Conservation (phyloP, 169 alveolate species). For the Cryptosporidium sp. region DNA sequence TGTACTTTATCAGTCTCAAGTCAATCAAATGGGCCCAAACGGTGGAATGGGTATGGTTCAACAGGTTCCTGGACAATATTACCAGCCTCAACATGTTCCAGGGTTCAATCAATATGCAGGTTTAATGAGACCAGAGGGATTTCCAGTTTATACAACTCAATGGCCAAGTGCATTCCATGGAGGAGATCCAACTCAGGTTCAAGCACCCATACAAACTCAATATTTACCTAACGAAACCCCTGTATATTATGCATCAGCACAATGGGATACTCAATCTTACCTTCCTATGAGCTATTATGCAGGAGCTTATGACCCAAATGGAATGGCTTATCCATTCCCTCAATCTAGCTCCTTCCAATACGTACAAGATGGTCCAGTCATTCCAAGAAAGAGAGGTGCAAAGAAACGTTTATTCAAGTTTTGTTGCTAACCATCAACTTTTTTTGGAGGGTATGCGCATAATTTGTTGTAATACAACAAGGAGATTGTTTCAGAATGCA, state of each 20-base stretch:
- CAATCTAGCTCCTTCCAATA: conserved; percentile 71
- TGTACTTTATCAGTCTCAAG: conserved; percentile 67
- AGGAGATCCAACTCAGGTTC: conserved; percentile 74
- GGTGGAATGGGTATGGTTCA: conserved; percentile 45
- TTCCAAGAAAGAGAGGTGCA: conserved; percentile 70
- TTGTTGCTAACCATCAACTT: conserved; percentile 27
- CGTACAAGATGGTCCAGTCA: conserved; percentile 58
- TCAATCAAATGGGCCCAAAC: conserved; percentile 21
- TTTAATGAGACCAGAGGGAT: conserved; percentile 64
- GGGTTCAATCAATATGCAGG: conserved; percentile 32
- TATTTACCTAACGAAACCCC: conserved; percentile 62
- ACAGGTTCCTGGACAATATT: conserved; percentile 54
- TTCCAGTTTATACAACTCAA: conserved; percentile 64
- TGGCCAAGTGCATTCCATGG: conserved; percentile 73
- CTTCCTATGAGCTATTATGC: conserved; percentile 69
- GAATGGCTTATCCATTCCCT: conserved; percentile 36
- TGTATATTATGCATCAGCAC: conserved; percentile 66
- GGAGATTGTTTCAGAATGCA: background rate
- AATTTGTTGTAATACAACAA: background rate
- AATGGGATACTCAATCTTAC: conserved; percentile 73
- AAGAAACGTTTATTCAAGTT: conserved; percentile 59
- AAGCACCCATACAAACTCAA: conserved; percentile 65
- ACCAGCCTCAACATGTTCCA: conserved; percentile 39
- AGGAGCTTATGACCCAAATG: conserved; percentile 65
- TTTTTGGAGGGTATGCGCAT: background rate